Evolutionary conservation across 345 rosid species (phyloP).

Genomic region (Capsella bursapastoris): DNA sequence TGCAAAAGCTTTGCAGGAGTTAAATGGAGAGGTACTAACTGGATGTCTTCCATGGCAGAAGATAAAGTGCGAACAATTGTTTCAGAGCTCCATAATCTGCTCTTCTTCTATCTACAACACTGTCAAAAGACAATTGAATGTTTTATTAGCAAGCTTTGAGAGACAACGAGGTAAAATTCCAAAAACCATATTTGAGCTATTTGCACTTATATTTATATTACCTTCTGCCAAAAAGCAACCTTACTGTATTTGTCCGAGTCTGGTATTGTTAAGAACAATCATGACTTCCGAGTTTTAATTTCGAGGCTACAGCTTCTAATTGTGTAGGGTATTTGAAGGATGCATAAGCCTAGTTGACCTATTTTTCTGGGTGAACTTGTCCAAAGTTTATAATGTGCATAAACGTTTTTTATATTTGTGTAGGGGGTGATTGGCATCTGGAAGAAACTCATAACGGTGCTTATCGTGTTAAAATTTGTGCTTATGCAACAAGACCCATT

Average conservation of each 20-base stretch:
- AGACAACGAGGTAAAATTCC: slow-evolving; percentile 53
- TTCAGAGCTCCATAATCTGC: slow-evolving; percentile 78
- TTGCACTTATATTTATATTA: not conserved
- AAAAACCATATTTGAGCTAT: slow-evolving; percentile 16
- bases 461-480: slow-evolving; percentile 65
- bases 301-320: slow-evolving; percentile 21
- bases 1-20: slow-evolving; percentile 86
- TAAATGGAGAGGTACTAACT: slow-evolving; percentile 70
- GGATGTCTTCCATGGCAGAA: slow-evolving; percentile 84
- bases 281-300: not conserved
- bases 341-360: slow-evolving; percentile 9
- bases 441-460: slow-evolving; percentile 61
- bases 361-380: not conserved
- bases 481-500: slow-evolving; percentile 73
- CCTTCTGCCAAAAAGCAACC: slow-evolving; percentile 16
- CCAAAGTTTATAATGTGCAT: not conserved
- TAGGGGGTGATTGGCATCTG: slow-evolving; percentile 58
- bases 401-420: slow-evolving; percentile 14
- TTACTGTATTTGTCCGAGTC: slow-evolving; percentile 11
- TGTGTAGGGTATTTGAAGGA: slow-evolving; percentile 2
- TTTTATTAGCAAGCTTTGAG: slow-evolving; percentile 50
- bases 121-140: slow-evolving; percentile 63
- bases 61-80: slow-evolving; percentile 71
- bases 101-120: slow-evolving; percentile 61
- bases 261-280: slow-evolving; percentile 4